These are phyloP conservation scores for Pseudopyrenochaeta lycopersici DNA, from an alignment of 2,329 filamentous ascomycete species.

Conservation along the genomic window DNA sequence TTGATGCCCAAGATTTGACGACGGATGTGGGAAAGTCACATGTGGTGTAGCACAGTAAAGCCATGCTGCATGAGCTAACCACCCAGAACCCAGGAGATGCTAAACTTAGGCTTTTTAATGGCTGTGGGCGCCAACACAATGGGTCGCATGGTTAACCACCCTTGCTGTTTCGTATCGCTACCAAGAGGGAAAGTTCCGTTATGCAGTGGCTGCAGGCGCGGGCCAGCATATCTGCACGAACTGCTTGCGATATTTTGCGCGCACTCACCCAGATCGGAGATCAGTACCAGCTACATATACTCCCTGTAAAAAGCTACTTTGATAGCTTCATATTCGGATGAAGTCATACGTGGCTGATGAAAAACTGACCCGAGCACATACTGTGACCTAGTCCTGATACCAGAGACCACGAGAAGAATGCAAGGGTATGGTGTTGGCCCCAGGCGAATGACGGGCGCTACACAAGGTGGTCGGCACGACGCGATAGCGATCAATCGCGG, in stretches of 20 bases:
- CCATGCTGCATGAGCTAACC: not conserved
- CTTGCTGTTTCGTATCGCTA: constrained; percentile 1
- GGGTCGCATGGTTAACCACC: constrained; percentile 1
- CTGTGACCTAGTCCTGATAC: too few relatives aligned
- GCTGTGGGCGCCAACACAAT: not conserved
- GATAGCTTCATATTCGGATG: too few relatives aligned
- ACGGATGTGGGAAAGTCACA: not conserved
- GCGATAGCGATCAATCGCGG: not conserved
- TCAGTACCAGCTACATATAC: too few relatives aligned
- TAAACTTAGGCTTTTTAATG: constrained; percentile 1
- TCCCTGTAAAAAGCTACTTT: too few relatives aligned
- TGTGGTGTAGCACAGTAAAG: not conserved
- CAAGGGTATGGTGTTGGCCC: not conserved
- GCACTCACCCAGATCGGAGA: too few relatives aligned
- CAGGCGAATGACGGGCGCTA: not conserved
- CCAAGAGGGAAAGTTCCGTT: not conserved
- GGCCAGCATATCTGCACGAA: not conserved
- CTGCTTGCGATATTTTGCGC: too few relatives aligned
- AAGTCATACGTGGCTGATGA: too few relatives aligned
- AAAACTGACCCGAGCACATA: too few relatives aligned
- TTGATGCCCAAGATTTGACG: not conserved
- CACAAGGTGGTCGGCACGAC: not conserved
- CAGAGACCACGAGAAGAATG: too few relatives aligned
- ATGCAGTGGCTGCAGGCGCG: not conserved
- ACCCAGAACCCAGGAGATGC: not conserved